Base-by-base conservation (phyloP, 2,329 filamentous ascomycete species). In the Sclerotinia subarctica region DNA sequence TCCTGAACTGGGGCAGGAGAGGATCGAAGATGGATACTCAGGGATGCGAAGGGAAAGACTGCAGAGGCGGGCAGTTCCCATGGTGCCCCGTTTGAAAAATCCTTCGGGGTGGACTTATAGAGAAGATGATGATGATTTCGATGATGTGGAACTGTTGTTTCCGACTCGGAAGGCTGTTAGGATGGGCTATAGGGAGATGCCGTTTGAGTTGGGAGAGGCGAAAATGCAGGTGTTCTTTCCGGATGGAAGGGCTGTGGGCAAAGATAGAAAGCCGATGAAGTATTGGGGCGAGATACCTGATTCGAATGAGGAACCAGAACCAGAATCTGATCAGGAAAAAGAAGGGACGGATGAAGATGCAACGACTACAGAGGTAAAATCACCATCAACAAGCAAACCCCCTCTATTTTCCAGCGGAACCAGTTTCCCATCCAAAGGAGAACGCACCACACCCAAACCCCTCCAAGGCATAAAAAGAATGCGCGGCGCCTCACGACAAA, bases 1-100 rank as follows among this genome's bases (percentile, higher is more conserved):
- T 26, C 44, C 58, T 0, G 58, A 35, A 5, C 0, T 10, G 15
- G 1, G 2, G 17, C 13, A 13, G 15, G 2, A 1, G 19, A 32
- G 11, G 2, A 1, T 15, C 38, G 2, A 10, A 2, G 8, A 10
- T 8, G 1, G 7, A 8, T 1, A 19, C 6, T 0, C 17, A 13
- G 46, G n/a, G 3, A 51, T 51, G 59, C 8, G 24, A 5, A 1
- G 13, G 10, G 7, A 5, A 2, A 32, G 5, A 4, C 0, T 19
- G 15, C 10, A 29, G 17, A 32, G 2, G 8, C 10, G 3, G 17
- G 5, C 0, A 53, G 19, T 10, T 10, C 15, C 7, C 17, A 19
- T 1, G 4, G 15, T 5, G 2, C 11, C 13, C 10, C 1, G 7
- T 3, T 32, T n/a, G 13, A 10, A 4, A 5, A 62, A 51, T 49